Percentiles rank a stretch among this genome's conserved stretches.
phyloP scores from a whole-genome alignment of 2,329 filamentous ascomycete species.

The Aotearoamyces nothofagi region DNA sequence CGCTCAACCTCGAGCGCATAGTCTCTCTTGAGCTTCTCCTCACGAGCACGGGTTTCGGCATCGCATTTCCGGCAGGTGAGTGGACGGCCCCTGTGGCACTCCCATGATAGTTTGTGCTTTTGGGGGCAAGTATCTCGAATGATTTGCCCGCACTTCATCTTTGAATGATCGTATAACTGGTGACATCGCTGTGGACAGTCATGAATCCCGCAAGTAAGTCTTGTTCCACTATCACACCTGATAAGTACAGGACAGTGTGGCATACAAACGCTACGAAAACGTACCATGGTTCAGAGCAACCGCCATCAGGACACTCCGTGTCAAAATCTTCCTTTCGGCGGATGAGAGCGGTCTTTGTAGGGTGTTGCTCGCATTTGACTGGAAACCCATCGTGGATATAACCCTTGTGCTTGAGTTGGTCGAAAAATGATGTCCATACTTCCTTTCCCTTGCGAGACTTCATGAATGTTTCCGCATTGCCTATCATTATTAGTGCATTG shows the following conservation, averaged over 20 bases:
- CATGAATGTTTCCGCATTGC: slow-evolving; percentile 53
- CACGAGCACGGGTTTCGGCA: too few relatives aligned
- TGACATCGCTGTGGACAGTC: slow-evolving; percentile 47
- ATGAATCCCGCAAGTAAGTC: slow-evolving; percentile 42
- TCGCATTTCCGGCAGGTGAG: slow-evolving; percentile 34
- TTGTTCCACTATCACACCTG: slow-evolving; percentile 25
- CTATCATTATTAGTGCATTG: slow-evolving; percentile 51
- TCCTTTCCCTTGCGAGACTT: slow-evolving; percentile 37
- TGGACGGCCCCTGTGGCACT: slow-evolving; percentile 27
- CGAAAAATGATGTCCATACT: slow-evolving; percentile 43
- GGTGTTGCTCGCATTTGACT: slow-evolving; percentile 44
- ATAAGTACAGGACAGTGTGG: not conserved
- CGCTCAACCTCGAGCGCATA: too few relatives aligned
- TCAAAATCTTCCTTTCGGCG: slow-evolving; percentile 41
- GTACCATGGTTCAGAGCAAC: slow-evolving; percentile 49
- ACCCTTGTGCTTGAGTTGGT: slow-evolving; percentile 31
- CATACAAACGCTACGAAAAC: slow-evolving; percentile 11
- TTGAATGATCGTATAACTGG: slow-evolving; percentile 36
- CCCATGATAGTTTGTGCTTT: slow-evolving; percentile 30
- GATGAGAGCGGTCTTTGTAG: slow-evolving; percentile 30
- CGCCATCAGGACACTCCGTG: slow-evolving; percentile 49
- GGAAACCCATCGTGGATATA: slow-evolving; percentile 46
- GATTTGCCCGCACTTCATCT: slow-evolving; percentile 28
- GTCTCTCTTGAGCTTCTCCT: too few relatives aligned
- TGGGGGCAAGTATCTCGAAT: slow-evolving; percentile 32